Conservation (phyloP, 1,284 basidiomycete genomes). For the Apiotrichum laibachii region DNA sequence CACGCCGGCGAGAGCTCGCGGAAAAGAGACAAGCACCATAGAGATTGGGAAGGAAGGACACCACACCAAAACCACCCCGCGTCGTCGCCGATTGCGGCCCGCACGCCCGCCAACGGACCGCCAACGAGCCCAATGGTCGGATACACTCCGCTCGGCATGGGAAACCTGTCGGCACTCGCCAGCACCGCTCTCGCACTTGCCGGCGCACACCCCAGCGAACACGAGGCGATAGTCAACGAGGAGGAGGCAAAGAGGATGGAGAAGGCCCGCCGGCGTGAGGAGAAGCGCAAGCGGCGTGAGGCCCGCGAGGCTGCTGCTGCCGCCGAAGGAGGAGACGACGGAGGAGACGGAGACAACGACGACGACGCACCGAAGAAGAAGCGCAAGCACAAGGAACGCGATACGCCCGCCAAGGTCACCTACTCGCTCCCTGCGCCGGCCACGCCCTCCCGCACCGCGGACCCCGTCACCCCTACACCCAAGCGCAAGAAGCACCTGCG, state of each 20-base stretch:
- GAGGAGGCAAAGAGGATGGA: background rate
- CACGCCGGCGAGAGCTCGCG: background rate
- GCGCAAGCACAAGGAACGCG: constrained; percentile 1
- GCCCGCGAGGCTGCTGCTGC: background rate
- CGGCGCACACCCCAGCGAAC: background rate
- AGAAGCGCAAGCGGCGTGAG: constrained; percentile 4
- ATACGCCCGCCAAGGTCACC: background rate
- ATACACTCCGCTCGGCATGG: background rate
- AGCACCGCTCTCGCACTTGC: constrained; percentile 1
- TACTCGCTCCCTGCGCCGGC: background rate
- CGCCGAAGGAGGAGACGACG: background rate
- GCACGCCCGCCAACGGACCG: background rate
- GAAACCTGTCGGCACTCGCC: background rate
- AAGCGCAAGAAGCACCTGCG: constrained; percentile 1
- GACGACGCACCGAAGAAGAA: constrained; percentile 3
- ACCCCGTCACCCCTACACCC: background rate
- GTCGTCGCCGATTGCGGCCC: background rate
- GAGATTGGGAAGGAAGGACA: background rate
- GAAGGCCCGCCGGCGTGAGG: background rate
- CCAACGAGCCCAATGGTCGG: background rate
- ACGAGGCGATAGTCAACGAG: background rate
- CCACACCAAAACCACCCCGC: background rate
- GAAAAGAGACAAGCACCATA: background rate
- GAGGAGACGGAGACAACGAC: background rate
- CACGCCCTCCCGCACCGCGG: background rate